Conservation (phyloP, 495 filamentous ascomycete genomes). For the Penicillium robsamsonii region DNA sequence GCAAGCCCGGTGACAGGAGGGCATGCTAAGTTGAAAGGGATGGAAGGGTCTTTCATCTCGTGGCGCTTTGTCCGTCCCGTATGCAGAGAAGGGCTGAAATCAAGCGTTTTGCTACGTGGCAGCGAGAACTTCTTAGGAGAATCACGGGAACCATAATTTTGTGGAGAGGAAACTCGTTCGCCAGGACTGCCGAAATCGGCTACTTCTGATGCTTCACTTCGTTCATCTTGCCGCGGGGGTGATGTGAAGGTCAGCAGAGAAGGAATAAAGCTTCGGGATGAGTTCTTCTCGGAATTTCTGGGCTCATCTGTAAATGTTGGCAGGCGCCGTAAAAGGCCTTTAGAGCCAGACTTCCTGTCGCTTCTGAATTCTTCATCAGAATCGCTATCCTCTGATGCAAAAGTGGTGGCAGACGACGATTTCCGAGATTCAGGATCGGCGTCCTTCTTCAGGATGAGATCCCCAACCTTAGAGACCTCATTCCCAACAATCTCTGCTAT, state of each 20-base stretch:
- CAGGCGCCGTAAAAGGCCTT: constrained; percentile 32
- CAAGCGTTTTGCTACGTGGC: constrained; percentile 25
- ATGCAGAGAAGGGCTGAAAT: constrained; percentile 31
- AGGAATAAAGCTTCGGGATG: constrained; percentile 31
- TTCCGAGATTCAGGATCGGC: constrained; percentile 32
- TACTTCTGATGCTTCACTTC: constrained; percentile 18
- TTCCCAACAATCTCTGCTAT: constrained; percentile 55
- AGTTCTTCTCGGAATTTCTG: constrained; percentile 32
- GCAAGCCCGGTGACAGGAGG: constrained; percentile 50
- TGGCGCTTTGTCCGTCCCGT: constrained; percentile 25
- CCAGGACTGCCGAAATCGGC: constrained; percentile 19
- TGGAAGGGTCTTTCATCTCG: constrained; percentile 30
- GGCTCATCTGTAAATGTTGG: constrained; percentile 37
- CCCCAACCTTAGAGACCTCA: constrained; percentile 57
- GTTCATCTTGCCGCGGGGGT: constrained; percentile 41
- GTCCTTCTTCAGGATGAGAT: constrained; percentile 54
- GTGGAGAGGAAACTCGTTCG: constrained; percentile 11
- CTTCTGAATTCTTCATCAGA: constrained; percentile 39
- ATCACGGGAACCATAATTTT: constrained; percentile 14
- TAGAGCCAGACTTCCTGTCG: constrained; percentile 32
- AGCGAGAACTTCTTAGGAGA: constrained; percentile 11
- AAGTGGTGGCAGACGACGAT: constrained; percentile 39
- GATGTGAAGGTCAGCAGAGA: constrained; percentile 54
- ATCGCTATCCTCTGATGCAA: constrained; percentile 44
- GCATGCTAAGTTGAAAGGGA: constrained; percentile 35